Evolutionary conservation across 2,329 filamentous ascomycete species (phyloP), one percentile per base, ranked within the genome.

Genomic region (Colletotrichum cereale): DNA sequence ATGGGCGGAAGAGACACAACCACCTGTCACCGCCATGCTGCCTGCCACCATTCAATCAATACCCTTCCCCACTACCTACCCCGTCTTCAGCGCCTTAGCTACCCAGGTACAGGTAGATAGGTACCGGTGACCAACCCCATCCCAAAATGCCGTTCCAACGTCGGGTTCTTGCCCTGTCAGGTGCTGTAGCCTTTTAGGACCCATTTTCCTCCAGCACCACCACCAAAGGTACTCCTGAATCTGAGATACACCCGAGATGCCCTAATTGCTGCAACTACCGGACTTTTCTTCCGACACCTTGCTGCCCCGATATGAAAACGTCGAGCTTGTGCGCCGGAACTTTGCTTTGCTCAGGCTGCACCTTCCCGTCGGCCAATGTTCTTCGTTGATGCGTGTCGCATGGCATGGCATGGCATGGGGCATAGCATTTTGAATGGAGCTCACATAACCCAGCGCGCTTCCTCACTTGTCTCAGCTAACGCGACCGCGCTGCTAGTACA

Each of bases 371-470:
- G 47, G 48, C 26, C 47, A 21, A 67, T 57, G 36, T 67, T 18
- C 61, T 26, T 55, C 21, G 14, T 53, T 56, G 16, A 38, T 67
- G 29, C n/a, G 60, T 50, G 58, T 67, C 48, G 58, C 58, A 67
- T 34, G 26, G 21, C 31, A 26, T 31, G 8, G 29, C 50, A 21
- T n/a, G 24, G 48, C 26, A 52, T n/a, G n/a, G n/a, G 26, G 21
- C 31, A 26, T 31, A 4, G 29, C 50, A 26, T 36, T n/a, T 57
- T 26, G 21, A 18, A 57, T 26, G 34, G 55, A 26, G 55, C n/a
- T 57, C 55, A 57, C n/a, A 40, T 60, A 18, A 47, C 26, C 38
- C 40, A 12, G 31, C 52, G 29, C 31, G 52, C 29, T 36, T 55
- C 52, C 11, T 34, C 18, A 36, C n/a, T 24, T 38, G 53, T 56